Conservation (phyloP, 2,329 filamentous ascomycete species). For the Dichotomopilus funicola region DNA sequence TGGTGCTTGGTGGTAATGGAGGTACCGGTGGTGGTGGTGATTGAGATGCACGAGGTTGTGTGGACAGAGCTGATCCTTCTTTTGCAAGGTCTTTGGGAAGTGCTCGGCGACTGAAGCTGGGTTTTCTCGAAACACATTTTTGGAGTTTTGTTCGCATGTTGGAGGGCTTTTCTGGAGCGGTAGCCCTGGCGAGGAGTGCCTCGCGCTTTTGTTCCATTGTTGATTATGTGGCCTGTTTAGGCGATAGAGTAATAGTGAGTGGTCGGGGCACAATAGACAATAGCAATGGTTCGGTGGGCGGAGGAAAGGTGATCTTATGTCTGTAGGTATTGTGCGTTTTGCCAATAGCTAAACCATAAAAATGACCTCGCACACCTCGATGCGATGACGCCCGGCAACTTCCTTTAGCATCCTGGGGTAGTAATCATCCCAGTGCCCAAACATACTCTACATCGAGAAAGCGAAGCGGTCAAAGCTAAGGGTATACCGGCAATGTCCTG, state of each 20-base stretch:
- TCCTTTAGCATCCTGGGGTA: too few species aligned
- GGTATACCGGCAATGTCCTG: neutral
- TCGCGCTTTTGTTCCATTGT: conserved; percentile 20
- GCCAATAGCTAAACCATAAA: too few species aligned
- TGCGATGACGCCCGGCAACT: too few species aligned
- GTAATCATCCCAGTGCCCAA: too few species aligned
- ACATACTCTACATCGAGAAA: too few species aligned
- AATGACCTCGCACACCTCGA: too few species aligned
- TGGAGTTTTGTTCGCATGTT: conserved; percentile 31
- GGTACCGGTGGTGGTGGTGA: conserved; percentile 16
- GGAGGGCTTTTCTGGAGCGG: conserved; percentile 17
- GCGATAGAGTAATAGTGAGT: conserved; percentile 5
- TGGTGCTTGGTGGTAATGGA: conserved; percentile 26
- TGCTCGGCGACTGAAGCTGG: conserved; percentile 12
- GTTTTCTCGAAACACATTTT: conserved; percentile 24
- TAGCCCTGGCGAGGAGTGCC: conserved; percentile 4
- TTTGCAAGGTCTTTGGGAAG: too few species aligned
- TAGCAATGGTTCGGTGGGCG: neutral
- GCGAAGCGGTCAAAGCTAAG: too few species aligned
- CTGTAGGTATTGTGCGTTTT: too few species aligned
- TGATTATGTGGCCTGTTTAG: conserved; percentile 21
- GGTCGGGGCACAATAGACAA: neutral
- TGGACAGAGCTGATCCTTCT: too few species aligned
- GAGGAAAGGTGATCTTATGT: too few species aligned
- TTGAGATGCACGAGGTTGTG: neutral